Conservation (phyloP, 176 grass and related monocot genomes). For the Coix lacrymajobi region DNA sequence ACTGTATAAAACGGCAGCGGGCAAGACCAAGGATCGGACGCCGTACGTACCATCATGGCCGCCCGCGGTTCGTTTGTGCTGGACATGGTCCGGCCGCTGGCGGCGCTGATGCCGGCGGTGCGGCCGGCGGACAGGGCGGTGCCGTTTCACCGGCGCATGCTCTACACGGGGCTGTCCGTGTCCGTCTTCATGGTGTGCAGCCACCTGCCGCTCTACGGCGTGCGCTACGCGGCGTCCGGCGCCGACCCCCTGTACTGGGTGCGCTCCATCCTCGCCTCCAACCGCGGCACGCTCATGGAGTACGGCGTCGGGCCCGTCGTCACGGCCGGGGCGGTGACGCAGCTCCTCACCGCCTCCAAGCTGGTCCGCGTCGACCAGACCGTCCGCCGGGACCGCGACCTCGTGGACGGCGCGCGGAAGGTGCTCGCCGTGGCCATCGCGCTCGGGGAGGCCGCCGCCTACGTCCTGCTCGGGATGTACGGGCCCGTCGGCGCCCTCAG, state of each 20-base stretch:
- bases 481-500: neutral
- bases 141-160: neutral
- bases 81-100: neutral
- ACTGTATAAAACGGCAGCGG: too few relatives aligned
- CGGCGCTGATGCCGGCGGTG: neutral
- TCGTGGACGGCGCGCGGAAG: neutral
- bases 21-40: too few relatives aligned
- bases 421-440: neutral
- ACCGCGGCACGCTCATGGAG: conserved; percentile 19
- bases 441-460: neutral
- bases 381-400: neutral
- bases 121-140: neutral
- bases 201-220: conserved; percentile 7
- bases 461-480: neutral
- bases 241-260: neutral
- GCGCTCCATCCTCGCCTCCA: conserved; percentile 11
- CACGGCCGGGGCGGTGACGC: neutral
- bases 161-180: neutral
- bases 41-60: too few relatives aligned
- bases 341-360: neutral
- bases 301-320: conserved; percentile 8
- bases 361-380: neutral
- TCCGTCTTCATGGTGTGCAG: conserved; percentile 6
- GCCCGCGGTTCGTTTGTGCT: neutral
- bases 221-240: neutral